These are phyloP conservation scores for Striga hermonthica DNA, from an alignment of 305 asterid genomes.

Conservation along the genomic window DNA sequence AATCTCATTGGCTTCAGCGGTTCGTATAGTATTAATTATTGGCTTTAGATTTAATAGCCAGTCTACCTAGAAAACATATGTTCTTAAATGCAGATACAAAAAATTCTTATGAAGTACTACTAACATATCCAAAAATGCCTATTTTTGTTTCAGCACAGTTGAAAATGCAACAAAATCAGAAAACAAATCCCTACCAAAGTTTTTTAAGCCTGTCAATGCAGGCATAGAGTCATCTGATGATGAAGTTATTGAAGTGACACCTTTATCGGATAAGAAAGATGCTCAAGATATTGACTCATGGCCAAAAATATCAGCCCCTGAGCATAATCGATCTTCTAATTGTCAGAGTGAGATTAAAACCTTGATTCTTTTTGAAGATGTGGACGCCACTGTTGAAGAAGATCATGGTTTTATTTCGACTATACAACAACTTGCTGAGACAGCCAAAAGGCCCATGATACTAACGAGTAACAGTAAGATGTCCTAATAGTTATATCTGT, in stretches of 20 bases:
- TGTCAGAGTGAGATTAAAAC: constrained; percentile 52
- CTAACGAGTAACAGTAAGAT: constrained; percentile 90
- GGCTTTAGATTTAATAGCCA: constrained; percentile 28
- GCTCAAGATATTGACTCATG: constrained; percentile 37
- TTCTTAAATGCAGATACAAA: constrained; percentile 14
- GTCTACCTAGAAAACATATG: constrained; percentile 18
- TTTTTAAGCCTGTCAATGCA: constrained; percentile 34
- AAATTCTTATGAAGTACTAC: constrained; percentile 10
- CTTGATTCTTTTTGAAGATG: constrained; percentile 93
- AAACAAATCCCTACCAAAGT: constrained; percentile 39
- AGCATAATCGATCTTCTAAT: constrained; percentile 35
- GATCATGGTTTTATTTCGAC: constrained; percentile 83
- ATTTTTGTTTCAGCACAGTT: constrained; percentile 54
- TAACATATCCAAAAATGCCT: constrained; percentile 26
- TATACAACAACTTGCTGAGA: constrained; percentile 82
- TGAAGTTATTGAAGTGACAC: constrained; percentile 50
- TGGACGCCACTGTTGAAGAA: constrained; percentile 75
- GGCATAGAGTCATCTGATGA: constrained; percentile 39
- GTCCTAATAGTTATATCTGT: constrained; percentile 29
- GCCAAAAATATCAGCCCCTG: constrained; percentile 35
- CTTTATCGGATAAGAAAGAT: constrained; percentile 50
- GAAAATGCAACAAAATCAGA: constrained; percentile 44
- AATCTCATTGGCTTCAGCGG: constrained; percentile 91
- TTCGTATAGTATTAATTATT: constrained; percentile 37
- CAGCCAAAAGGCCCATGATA: constrained; percentile 96